Base-by-base conservation (phyloP, 768 basidiomycete genomes). In the Mycena venus region DNA sequence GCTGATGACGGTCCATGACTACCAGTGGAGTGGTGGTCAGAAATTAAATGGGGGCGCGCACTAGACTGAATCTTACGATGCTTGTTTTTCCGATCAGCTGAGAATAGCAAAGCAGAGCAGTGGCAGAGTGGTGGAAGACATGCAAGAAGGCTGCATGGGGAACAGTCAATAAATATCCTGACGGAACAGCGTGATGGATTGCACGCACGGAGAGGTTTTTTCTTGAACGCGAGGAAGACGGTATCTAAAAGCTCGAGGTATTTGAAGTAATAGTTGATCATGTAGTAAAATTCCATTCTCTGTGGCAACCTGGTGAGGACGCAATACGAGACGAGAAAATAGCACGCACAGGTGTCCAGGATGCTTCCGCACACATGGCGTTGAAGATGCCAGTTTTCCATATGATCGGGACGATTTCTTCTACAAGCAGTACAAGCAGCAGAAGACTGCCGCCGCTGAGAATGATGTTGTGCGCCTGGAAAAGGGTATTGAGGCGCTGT, bases 201-300 rank as follows among this genome's bases (percentile, higher is more conserved):
- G 73, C 80, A 97, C 92, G 73, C 80, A 97, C 97, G 95, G 61
- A 99, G 89, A 19, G 96, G 96, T 85, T 99, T 99, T 90, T 99
- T 99, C 91, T 99, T 99, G 79, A 99, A 86, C 12, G 95, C 95
- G 77, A 99, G 91, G 90, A 99, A 99, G 77, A 99, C 91, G 17
- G 98, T 99, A 87, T 99, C 98, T 75, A 98, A 83, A 72, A 99
- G 91, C 85, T 99, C 98, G 76, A 98, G 86, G 84, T 99, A 99
- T 83, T 99, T 99, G 91, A 98, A 96, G 85, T 93, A 97, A 87
- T 99, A 99, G 88, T 99, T 99, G 88, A 99, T 89, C 89, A 99
- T 96, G 88, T 99, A 99, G 88, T 95, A 99, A 80, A 97, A 94
- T 86, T 99, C 95, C 83, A 99, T 88, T 82, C 90, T 91, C 97